phyloP scores from a whole-genome alignment of 2,329 filamentous ascomycete genomes.

The Ophiostoma quercus region DNA sequence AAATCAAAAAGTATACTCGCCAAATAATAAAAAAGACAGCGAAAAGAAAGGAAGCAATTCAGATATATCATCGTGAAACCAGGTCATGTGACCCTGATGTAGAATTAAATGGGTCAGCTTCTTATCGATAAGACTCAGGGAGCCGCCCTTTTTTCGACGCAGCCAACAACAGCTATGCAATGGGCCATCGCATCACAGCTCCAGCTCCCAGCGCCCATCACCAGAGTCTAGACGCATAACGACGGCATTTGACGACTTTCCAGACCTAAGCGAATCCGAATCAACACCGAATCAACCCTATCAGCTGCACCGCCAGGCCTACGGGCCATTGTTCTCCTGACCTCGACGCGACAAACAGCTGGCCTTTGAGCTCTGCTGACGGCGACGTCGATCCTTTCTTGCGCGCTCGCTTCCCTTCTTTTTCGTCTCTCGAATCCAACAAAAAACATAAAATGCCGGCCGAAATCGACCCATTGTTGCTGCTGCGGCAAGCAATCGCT shows the following conservation, averaged over 20 bases:
- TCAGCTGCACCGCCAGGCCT: slow-evolving; percentile 16
- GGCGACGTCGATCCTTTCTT: not conserved
- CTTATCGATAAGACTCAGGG: slow-evolving; percentile 1
- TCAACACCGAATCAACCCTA: not conserved
- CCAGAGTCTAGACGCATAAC: not conserved
- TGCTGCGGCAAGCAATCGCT: slow-evolving; percentile 78
- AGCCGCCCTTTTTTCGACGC: slow-evolving; percentile 1
- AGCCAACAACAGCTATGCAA: not conserved
- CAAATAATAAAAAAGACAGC: not conserved
- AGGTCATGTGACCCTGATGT: not conserved
- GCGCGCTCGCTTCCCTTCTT: not conserved
- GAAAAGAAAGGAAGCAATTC: not conserved
- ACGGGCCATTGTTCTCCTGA: slow-evolving; percentile 19
- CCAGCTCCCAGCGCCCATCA: not conserved
- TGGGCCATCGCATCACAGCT: not conserved
- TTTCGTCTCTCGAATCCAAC: not conserved
- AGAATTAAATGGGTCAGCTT: not conserved
- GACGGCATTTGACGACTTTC: not conserved
- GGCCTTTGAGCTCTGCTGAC: not conserved
- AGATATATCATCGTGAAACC: not conserved
- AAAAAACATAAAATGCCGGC: slow-evolving; percentile 1
- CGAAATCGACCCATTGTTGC: slow-evolving; percentile 64
- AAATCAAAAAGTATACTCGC: not conserved
- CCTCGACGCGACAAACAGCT: slow-evolving; percentile 12
- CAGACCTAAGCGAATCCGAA: not conserved